Conservation (phyloP, 768 basidiomycete genomes). For the Pulveroboletus sp. region DNA sequence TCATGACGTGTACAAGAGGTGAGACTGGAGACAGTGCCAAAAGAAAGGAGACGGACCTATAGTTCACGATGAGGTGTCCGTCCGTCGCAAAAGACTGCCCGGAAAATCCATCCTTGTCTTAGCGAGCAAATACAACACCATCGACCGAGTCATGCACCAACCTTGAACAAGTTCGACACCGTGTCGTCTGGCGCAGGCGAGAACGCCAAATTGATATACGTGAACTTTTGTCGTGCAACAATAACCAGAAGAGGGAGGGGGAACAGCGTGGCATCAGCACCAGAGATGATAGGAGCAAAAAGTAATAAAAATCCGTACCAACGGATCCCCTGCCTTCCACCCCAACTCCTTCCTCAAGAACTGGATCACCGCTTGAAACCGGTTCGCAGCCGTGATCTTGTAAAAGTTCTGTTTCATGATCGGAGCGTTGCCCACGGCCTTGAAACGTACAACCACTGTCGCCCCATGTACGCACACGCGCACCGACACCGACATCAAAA, state of each 20-base stretch:
- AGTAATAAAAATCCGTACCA: constrained; percentile 46
- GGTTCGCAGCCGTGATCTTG: constrained; percentile 92
- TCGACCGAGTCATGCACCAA: constrained; percentile 18
- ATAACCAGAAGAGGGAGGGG: neutral
- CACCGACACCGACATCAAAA: neutral
- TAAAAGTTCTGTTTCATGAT: constrained; percentile 99
- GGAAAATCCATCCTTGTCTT: neutral
- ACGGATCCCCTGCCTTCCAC: constrained; percentile 79
- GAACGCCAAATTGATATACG: constrained; percentile 75
- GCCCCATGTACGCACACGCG: neutral
- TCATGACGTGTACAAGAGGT: neutral
- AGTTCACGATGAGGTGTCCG: constrained; percentile 87
- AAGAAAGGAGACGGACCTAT: constrained; percentile 50
- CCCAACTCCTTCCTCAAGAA: constrained; percentile 86
- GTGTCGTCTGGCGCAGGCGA: constrained; percentile 75
- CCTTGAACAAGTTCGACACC: constrained; percentile 66
- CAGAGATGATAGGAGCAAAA: no score
- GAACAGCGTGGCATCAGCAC: constrained; percentile 20
- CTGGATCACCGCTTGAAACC: constrained; percentile 92
- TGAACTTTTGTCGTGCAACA: constrained; percentile 49
- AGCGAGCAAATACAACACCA: neutral
- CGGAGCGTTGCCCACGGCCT: constrained; percentile 94
- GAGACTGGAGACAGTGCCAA: no score
- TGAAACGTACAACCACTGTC: constrained; percentile 93
- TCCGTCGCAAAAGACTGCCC: constrained; percentile 79